phyloP scores from a whole-genome alignment of 495 filamentous ascomycete species.

The Talaromyces ruber region DNA sequence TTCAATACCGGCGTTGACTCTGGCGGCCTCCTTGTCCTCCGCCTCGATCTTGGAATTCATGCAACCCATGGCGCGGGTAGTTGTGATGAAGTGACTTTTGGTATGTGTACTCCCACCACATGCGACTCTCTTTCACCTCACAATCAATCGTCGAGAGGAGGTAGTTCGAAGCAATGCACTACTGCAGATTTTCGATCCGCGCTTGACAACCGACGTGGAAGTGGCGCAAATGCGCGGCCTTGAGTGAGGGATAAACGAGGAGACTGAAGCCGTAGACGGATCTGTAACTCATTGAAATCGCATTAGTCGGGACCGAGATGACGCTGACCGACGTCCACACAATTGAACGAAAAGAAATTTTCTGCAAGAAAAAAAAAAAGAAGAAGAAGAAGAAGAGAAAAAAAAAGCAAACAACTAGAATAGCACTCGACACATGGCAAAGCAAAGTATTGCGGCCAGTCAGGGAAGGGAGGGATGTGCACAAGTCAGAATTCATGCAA shows the following conservation, averaged over 20 bases:
- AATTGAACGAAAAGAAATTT: no score
- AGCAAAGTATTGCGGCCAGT: background rate
- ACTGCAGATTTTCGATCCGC: no score
- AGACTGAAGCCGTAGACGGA: background rate
- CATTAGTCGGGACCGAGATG: background rate
- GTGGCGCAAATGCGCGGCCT: background rate
- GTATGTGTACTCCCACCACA: background rate
- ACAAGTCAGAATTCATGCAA: background rate
- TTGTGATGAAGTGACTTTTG: background rate
- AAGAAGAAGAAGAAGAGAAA: background rate
- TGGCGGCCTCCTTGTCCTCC: slow-evolving; percentile 31
- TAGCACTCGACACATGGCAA: background rate
- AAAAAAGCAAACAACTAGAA: background rate
- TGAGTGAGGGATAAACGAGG: background rate
- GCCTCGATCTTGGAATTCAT: slow-evolving; percentile 27
- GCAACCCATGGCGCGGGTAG: slow-evolving; percentile 28
- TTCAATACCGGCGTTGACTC: slow-evolving; percentile 57
- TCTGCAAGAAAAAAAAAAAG: background rate
- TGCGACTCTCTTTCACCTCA: background rate
- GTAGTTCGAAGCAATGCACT: no score
- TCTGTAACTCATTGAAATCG: background rate
- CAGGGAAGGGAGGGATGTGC: background rate
- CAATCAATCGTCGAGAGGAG: background rate
- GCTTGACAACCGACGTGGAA: background rate
- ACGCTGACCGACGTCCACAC: background rate